Percentiles rank a stretch among this genome's conserved stretches.
These are phyloP conservation scores for Kwoniella europaea DNA, from an alignment of 768 basidiomycete genomes.

Conservation along the genomic window DNA sequence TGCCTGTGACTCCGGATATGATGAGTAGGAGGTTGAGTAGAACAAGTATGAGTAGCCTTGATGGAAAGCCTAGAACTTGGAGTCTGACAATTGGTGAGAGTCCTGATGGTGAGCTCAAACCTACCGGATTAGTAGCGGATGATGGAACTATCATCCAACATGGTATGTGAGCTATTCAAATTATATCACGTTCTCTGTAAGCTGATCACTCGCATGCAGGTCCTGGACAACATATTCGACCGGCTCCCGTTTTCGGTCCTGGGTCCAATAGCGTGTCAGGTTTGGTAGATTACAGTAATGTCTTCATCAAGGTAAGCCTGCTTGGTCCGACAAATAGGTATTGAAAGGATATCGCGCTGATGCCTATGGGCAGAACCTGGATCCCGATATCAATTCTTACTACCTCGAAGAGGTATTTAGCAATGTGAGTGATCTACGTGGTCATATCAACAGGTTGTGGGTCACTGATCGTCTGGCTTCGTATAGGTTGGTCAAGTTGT, in stretches of 20 bases:
- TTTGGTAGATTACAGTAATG: conserved; percentile 46
- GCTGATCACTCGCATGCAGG: conserved; percentile 28
- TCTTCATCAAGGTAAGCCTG: conserved; percentile 46
- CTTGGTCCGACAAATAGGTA: not conserved
- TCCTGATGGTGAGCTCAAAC: conserved; percentile 31
- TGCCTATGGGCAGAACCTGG: conserved; percentile 34
- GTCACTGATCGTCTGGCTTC: not conserved
- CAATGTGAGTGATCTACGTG: conserved; percentile 27
- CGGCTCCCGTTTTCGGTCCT: conserved; percentile 41
- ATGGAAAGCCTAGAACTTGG: conserved; percentile 35
- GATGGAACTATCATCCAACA: conserved; percentile 46
- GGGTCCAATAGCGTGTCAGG: conserved; percentile 45
- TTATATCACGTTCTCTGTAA: not conserved
- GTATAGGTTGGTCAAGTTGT: conserved; percentile 43
- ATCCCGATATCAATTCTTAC: conserved; percentile 47
- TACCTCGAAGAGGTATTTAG: conserved; percentile 39
- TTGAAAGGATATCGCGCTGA: too few relatives aligned
- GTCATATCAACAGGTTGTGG: not conserved
- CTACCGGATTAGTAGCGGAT: conserved; percentile 38
- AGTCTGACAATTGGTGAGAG: conserved; percentile 34
- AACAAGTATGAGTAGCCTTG: conserved; percentile 5
- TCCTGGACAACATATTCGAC: conserved; percentile 50
- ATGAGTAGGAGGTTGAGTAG: conserved; percentile 16
- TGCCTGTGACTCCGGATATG: conserved; percentile 9
- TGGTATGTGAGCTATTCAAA: conserved; percentile 29